Evolutionary conservation across 768 basidiomycete genomes (phyloP), one percentile per base, ranked within the genome.

Genomic region (Sarcodon sp.): DNA sequence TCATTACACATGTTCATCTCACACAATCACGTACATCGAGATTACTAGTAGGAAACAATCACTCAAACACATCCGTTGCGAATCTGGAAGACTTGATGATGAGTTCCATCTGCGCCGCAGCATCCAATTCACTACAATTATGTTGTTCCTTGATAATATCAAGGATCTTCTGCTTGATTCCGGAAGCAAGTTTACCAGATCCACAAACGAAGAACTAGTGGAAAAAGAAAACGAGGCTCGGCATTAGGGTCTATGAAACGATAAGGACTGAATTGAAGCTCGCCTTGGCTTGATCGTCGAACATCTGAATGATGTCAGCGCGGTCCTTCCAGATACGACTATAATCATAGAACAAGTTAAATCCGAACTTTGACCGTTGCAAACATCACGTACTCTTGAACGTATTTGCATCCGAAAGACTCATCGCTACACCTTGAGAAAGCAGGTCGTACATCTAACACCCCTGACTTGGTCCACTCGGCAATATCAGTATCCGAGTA

Each of bases 31-130:
- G 21, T 27, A 27, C 21, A 27, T 27, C 4, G 2, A 4, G 21
- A 27, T 27, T 4, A 27, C 21, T 4, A 27, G 21, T 27, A 4
- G 4, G 21, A 27, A 27, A 27, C 21, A 27, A 27, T 57, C 53
- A 73, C 21, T 70, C 69, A 49, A 72, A 74, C 21, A 72, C 64
- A 53, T 72, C 72, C 2, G 69, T 69, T 3, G 69, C 70, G 52
- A 68, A 72, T 12, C 71, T 59, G 7, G 64, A 67, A 11, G 69
- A 59, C 35, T 53, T 54, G 48, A 64, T 59, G 48, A 69, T 68
- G 44, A 58, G 49, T 18, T 46, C 58, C 8, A 56, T 55, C 0
- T 67, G 67, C 38, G 64, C 59, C 6, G 51, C 55, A 9, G 60
- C 57, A 33, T 56, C 52, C 15, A 53, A 46, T 4, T 53, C 51